Evolutionary conservation across 78 protist genomes (phyloP), one percentile per base, ranked within the genome.

Genomic region (Mastigamoeba balamuthi): DNA sequence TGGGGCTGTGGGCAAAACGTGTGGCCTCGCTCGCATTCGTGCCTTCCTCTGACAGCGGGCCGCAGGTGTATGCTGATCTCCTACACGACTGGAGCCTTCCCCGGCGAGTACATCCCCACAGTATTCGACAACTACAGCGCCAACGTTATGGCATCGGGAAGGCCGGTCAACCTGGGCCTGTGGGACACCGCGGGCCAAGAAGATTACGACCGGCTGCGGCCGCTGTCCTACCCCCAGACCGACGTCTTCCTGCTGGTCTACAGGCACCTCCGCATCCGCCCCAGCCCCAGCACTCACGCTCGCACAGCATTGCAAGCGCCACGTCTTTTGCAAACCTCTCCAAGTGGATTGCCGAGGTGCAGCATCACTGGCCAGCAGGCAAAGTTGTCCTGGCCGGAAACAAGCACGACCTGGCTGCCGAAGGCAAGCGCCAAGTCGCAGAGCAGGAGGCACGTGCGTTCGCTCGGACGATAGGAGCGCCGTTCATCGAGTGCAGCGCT

Each of bases 191-290:
- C 17, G 63, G 92, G 77, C 6, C 92, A 90, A 75, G 98, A 95
- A 36, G 92, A 88, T 42, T 95, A 91, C 74, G 98, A 95, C 38
- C 72, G 96, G 0, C 88, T 95, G 58, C 66, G 98, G 4, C 96
- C 94, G 3, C 88, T 89, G n/a, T 86, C 90, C 17, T 88, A 88
- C 44, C 91, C 88, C n/a, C n/a, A n/a, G n/a, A n/a, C n/a, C n/a
- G n/a, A n/a, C n/a, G n/a, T n/a, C 48, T 48, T n/a, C 75, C 78
- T 3, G 17, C 58, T 48, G 17, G 58, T 17, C 17, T 48, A 25
- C 17, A 48, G 17, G n/a, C n/a, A n/a, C n/a, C 17, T 48, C 17
- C 17, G 58, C 17, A 25, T 48, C 17, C 35, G 17, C 17, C 17
- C 17, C 58, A 48, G 58, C 17, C 17, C 58, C 17, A 25, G 58